phyloP scores from a whole-genome alignment of 768 basidiomycete genomes.

The Rhodosporidiobolus odoratus region DNA sequence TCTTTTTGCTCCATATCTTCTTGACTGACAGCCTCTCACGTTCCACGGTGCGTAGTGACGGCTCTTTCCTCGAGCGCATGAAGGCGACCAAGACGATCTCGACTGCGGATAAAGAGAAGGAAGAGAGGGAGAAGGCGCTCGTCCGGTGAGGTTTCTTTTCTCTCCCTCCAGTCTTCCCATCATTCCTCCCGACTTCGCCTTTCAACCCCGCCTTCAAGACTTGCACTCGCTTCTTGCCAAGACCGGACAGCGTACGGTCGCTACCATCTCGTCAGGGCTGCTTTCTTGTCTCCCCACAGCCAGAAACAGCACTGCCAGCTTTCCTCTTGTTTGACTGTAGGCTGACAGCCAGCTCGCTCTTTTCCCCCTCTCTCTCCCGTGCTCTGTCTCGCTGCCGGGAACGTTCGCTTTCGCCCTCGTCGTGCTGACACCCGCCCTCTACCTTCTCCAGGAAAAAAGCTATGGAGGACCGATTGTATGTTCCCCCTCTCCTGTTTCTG shows the following conservation, averaged over 20 bases:
- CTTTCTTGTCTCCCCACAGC: neutral
- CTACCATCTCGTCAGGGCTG: neutral
- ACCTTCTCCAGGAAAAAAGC: constrained; percentile 28
- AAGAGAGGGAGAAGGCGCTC: constrained; percentile 26
- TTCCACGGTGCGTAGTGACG: constrained; percentile 22
- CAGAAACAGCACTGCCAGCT: neutral
- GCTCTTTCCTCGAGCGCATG: constrained; percentile 31
- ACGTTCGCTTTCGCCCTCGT: neutral
- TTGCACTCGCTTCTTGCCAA: too few species aligned
- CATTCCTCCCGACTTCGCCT: too few species aligned
- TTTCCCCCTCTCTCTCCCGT: neutral
- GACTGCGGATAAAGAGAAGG: constrained; percentile 8
- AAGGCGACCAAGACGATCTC: constrained; percentile 9
- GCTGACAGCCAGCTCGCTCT: constrained; percentile 5
- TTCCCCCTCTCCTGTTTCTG: neutral
- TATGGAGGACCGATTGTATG: constrained; percentile 26
- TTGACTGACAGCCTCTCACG: too few species aligned
- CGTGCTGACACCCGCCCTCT: neutral
- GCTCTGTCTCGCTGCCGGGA: too few species aligned
- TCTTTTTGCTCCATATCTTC: neutral
- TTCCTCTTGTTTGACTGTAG: neutral
- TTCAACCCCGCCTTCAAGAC: too few species aligned
- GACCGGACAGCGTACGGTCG: too few species aligned
- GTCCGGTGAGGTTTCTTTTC: constrained; percentile 10
- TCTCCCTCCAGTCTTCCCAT: neutral